These are phyloP conservation scores for Pinus taeda DNA, from an alignment of 75 land plant species.

Conservation along the genomic window DNA sequence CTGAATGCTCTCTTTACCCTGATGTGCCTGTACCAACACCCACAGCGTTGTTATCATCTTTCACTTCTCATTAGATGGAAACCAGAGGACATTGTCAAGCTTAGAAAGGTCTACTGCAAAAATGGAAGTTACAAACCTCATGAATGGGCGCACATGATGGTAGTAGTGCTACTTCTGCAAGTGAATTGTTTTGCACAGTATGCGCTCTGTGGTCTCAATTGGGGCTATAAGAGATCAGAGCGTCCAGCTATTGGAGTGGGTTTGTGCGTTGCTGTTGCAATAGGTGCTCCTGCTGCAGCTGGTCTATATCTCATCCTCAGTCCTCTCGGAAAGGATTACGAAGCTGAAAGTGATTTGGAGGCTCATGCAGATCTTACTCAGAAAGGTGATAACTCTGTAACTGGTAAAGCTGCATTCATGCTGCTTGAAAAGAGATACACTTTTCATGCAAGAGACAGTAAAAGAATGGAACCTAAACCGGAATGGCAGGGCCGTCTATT, in stretches of 20 bases:
- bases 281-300: slow-evolving; percentile 59
- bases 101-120: slow-evolving; percentile 72
- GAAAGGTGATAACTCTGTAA: not conserved
- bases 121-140: slow-evolving; percentile 62
- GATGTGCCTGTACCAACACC: slow-evolving; percentile 79
- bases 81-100: slow-evolving; percentile 37
- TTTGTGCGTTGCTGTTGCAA: slow-evolving; percentile 49
- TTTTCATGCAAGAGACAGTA: slow-evolving; percentile 46
- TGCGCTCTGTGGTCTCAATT: slow-evolving; percentile 77
- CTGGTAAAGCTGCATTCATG: slow-evolving; percentile 1
- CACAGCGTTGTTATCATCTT: slow-evolving; percentile 65
- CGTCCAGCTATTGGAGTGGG: slow-evolving; percentile 66
- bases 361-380: slow-evolving; percentile 12
- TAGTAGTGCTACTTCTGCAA: slow-evolving; percentile 70
- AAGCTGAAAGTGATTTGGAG: slow-evolving; percentile 40
- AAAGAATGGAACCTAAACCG: slow-evolving; percentile 35
- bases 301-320: slow-evolving; percentile 59
- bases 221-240: slow-evolving; percentile 65
- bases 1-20: slow-evolving; percentile 84
- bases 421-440: slow-evolving; percentile 40
- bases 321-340: slow-evolving; percentile 73
- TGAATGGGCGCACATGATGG: slow-evolving; percentile 74
- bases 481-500: slow-evolving; percentile 72
- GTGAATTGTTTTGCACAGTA: slow-evolving; percentile 84
- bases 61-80: slow-evolving; percentile 62